Evolutionary conservation across 495 filamentous ascomycete genomes (phyloP).

Genomic region (Halenospora varia): DNA sequence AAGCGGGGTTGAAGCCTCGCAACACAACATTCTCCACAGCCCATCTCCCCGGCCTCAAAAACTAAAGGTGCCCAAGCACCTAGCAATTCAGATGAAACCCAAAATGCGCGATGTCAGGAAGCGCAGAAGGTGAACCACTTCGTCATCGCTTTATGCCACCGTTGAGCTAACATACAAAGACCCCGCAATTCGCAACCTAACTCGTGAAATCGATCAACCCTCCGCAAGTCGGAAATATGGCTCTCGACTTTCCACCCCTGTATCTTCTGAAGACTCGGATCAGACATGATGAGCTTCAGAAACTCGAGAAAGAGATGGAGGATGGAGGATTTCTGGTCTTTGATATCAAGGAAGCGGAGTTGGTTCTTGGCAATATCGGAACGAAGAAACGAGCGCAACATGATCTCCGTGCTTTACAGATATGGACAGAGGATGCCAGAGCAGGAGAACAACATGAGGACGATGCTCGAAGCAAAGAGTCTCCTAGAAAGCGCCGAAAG

Average conservation of each 20-base stretch:
- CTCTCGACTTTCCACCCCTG: slow-evolving; percentile 53
- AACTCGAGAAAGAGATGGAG: slow-evolving; percentile 60
- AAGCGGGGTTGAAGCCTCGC: too few species aligned
- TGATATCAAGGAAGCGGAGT: slow-evolving; percentile 63
- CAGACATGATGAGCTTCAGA: slow-evolving; percentile 47
- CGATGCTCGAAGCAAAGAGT: background rate
- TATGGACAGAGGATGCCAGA: slow-evolving; percentile 32
- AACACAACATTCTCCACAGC: background rate
- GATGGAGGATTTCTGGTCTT: too few species aligned
- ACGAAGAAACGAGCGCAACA: slow-evolving; percentile 67
- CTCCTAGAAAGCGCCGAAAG: slow-evolving; percentile 12
- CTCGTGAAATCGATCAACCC: background rate
- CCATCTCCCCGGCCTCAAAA: too few species aligned
- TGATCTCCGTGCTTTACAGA: slow-evolving; percentile 65
- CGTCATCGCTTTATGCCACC: background rate
- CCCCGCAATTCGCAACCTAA: background rate
- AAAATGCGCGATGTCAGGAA: background rate
- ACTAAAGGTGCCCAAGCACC: too few species aligned
- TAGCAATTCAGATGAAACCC: too few species aligned
- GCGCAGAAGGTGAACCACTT: background rate
- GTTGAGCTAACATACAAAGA: background rate
- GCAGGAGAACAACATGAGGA: background rate
- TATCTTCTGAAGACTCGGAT: slow-evolving; percentile 65
- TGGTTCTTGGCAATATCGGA: slow-evolving; percentile 69
- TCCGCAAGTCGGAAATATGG: slow-evolving; percentile 6